These are phyloP conservation scores for Fonsecaea nubica DNA, from an alignment of 2,329 filamentous ascomycete genomes.

Conservation along the genomic window DNA sequence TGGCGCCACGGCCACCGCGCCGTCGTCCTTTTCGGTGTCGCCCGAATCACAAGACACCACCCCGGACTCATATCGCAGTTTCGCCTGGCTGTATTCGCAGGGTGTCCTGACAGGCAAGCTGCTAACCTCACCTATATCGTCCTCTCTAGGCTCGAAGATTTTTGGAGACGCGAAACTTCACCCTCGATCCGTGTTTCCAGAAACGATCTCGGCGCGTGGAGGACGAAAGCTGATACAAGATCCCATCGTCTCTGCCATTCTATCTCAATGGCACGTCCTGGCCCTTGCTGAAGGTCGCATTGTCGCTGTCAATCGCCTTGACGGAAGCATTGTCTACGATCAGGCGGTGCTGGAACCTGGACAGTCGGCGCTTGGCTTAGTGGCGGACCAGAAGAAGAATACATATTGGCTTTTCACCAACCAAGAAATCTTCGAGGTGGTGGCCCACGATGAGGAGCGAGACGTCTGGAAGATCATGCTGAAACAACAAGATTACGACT, in stretches of 20 bases:
- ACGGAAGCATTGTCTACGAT: slow-evolving; percentile 84
- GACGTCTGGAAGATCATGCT: slow-evolving; percentile 96
- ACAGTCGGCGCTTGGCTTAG: slow-evolving; percentile 80
- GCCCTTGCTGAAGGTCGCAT: slow-evolving; percentile 81
- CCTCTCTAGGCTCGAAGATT: slow-evolving; percentile 73
- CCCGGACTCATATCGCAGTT: slow-evolving; percentile 63
- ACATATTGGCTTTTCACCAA: slow-evolving; percentile 97
- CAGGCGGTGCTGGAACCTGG: slow-evolving; percentile 82
- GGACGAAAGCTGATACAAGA: slow-evolving; percentile 72
- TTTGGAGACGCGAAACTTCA: slow-evolving; percentile 82
- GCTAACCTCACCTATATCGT: slow-evolving; percentile 64
- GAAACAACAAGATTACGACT: slow-evolving; percentile 83
- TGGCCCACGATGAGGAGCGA: slow-evolving; percentile 85
- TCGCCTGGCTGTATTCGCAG: slow-evolving; percentile 88
- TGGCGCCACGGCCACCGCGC: slow-evolving; percentile 63
- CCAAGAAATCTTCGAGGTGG: slow-evolving; percentile 91
- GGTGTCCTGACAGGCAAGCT: slow-evolving; percentile 89
- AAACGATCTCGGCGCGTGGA: slow-evolving; percentile 68
- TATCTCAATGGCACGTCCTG: slow-evolving; percentile 94
- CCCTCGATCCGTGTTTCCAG: slow-evolving; percentile 73
- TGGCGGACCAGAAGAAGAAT: slow-evolving; percentile 90
- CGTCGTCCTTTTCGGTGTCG: slow-evolving; percentile 75
- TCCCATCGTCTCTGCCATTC: slow-evolving; percentile 75
- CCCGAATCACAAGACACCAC: slow-evolving; percentile 69
- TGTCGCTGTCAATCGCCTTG: slow-evolving; percentile 84